Evolutionary conservation across 2,329 filamentous ascomycete genomes (phyloP), one percentile per base, ranked within the genome.

Genomic region (Pseudocercospora crystallina): DNA sequence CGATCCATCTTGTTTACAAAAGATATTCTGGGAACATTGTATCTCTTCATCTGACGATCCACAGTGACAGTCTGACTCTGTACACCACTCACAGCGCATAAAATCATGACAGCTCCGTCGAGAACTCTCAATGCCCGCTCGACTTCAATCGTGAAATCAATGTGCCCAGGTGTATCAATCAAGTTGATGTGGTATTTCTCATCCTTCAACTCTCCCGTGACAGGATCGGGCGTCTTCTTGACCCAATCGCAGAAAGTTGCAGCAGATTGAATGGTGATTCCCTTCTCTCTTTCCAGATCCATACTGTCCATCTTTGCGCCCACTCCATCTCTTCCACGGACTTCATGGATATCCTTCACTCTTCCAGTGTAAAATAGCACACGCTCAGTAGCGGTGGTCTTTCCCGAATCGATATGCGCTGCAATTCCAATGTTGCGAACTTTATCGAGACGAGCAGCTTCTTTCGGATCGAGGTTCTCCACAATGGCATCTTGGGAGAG

Each of bases 1-100:
- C 94, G 87, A 69, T 99, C 94, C 92, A 99, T 97, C 80, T 99
- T 99, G 79, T 99, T 99, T 70, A 99, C 84, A 67, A 99, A 99
- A 47, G 89, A 95, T 70, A 99, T 85, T 63, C 94, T 83, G 54
- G 94, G 94, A 57, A 99, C 86, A 68, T 97, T 92, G 79, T 99
- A 99, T 62, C 94, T 85, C 77, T 90, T 89, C 94, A 99, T 99
- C 77, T 99, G 94, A 63, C 94, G 83, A 72, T 99, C 91, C 58
- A 99, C 94, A 1, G 94, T 99, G 64, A 96, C 96, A 14, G 94
- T 99, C 75, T 99, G 94, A 68, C 87, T 92, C 75, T 99, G 94
- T 31, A 99, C 94, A 68, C 94, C 94, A 65, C 89, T 95, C 54
- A 97, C 94, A 56, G 94, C 94, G 70, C 94, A 99, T 49, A 99